A percentile compares a stretch with the other conserved stretches of the same genome.
These are phyloP conservation scores for Oryza rufipogon DNA, from an alignment of 176 grass and related monocot species.

Conservation along the genomic window DNA sequence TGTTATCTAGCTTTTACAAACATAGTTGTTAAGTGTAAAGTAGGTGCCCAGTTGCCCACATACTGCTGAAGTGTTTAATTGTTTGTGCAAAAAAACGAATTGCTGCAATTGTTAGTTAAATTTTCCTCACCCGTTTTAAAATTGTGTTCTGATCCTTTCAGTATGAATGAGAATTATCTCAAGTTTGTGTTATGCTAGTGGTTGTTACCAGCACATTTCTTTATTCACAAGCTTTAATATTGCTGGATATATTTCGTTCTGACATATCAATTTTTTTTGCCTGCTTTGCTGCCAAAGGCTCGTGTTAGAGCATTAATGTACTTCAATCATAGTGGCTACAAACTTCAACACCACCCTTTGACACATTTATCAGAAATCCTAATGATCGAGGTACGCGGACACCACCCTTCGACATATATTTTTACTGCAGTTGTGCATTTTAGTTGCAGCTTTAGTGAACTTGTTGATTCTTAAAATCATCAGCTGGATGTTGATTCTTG, in stretches of 20 bases:
- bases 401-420: constrained; percentile 53
- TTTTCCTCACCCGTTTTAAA: not conserved
- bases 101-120: not conserved
- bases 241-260: constrained; percentile 25
- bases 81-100: constrained; percentile 8
- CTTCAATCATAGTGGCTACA: constrained; percentile 79
- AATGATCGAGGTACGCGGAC: constrained; percentile 81
- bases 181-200: constrained; percentile 3
- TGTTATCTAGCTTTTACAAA: not conserved
- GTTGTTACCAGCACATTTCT: not conserved
- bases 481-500: not conserved
- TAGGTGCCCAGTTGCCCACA: not conserved
- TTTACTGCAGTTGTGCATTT: constrained; percentile 9
- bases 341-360: constrained; percentile 72
- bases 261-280: constrained; percentile 25
- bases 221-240: constrained; percentile 26
- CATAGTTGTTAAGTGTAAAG: not conserved
- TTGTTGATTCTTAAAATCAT: not conserved
- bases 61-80: not conserved
- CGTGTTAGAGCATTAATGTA: constrained; percentile 75
- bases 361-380: constrained; percentile 65
- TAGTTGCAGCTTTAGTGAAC: not conserved
- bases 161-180: constrained; percentile 17
- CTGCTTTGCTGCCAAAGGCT: constrained; percentile 51
- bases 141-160: constrained; percentile 22